phyloP scores from a whole-genome alignment of 2,329 filamentous ascomycete genomes.

The Verticillium klebahnii region DNA sequence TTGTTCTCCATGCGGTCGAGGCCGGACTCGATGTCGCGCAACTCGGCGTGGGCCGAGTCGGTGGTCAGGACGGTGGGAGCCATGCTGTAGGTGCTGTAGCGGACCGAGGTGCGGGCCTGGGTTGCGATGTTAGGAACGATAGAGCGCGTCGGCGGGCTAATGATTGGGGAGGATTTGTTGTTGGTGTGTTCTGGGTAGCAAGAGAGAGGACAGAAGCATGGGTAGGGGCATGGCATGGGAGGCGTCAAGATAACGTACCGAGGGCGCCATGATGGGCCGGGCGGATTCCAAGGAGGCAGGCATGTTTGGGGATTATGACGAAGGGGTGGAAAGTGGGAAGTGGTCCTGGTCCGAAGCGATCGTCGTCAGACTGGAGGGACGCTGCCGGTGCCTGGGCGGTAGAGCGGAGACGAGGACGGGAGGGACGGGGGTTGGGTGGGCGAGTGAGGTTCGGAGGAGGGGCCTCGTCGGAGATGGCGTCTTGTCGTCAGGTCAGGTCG shows the following conservation, averaged over 20 bases:
- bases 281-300: conserved; percentile 55
- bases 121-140: conserved; percentile 3
- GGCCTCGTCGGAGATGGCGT: background rate
- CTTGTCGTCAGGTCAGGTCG: background rate
- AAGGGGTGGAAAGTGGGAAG: background rate
- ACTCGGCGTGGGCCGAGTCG: conserved; percentile 53
- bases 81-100: conserved; percentile 58
- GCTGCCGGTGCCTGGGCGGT: background rate
- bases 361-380: background rate
- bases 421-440: background rate
- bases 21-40: conserved; percentile 68
- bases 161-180: conserved; percentile 5
- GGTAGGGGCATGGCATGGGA: no score
- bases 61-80: conserved; percentile 47
- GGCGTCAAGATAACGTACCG: conserved; percentile 40
- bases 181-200: background rate
- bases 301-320: conserved; percentile 29
- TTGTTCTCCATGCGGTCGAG: conserved; percentile 89
- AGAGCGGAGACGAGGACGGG: background rate
- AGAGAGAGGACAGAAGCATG: conserved; percentile 5
- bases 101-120: conserved; percentile 49
- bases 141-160: conserved; percentile 1
- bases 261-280: conserved; percentile 59
- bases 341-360: no score
- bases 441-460: background rate